Evolutionary conservation across 345 rosid genomes (phyloP).

Genomic region (Rhodamnia rubescens): DNA sequence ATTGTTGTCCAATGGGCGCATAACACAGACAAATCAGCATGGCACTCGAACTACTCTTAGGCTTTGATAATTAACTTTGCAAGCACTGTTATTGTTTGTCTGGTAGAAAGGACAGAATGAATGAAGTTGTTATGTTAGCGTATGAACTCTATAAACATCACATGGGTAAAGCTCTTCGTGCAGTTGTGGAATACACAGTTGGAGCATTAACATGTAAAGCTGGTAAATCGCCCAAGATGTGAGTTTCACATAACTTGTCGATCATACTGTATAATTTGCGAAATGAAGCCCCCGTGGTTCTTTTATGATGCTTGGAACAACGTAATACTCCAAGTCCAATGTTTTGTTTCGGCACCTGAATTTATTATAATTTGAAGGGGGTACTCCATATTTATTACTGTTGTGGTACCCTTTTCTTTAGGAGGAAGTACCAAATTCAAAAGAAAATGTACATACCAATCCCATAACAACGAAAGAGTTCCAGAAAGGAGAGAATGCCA

Average conservation of each 20-base stretch:
- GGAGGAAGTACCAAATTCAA: neutral
- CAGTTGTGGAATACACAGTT: neutral
- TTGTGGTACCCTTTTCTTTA: neutral
- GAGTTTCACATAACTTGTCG: neutral
- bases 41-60: neutral
- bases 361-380: neutral
- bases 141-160: neutral
- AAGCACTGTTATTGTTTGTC: neutral
- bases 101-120: neutral
- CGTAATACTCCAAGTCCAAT: neutral
- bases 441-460: neutral
- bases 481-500: neutral
- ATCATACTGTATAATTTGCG: too few species aligned
- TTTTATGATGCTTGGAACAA: neutral
- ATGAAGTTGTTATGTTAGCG: neutral
- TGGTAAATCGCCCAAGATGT: neutral
- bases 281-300: neutral
- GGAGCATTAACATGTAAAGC: neutral
- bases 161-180: neutral
- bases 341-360: neutral
- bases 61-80: neutral
- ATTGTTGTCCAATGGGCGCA: neutral
- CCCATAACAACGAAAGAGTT: neutral
- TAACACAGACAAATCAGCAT: neutral
- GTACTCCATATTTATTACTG: neutral